Evolutionary conservation across 176 grass and related monocot genomes (phyloP), one percentile per base, ranked within the genome.

Genomic region (Pontederia paniculata): DNA sequence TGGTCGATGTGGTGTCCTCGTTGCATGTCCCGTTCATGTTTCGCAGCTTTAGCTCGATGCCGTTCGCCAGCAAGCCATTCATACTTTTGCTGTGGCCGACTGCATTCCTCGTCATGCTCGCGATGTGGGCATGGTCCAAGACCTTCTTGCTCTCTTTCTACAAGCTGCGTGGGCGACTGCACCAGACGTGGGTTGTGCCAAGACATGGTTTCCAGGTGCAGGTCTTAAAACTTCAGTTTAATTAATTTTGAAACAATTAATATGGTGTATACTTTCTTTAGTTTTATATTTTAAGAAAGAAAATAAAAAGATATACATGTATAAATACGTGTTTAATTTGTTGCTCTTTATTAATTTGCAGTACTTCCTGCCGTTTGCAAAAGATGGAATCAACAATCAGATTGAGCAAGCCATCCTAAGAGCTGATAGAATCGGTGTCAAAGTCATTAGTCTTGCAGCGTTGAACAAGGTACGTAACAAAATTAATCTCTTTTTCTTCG

Each of bases 371-470:
- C 91, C 91, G 9, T 87, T 75, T 12, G 82, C 77, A 10, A 90
- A 81, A 66, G 65, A 90, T 43, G 79, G 86, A 22, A 97, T 97
- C 58, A 97, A 97, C 71, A 41, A 73, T 0, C 83, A 90, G 63
- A 97, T 97, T 65, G 91, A 97, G 65, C 74, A 84, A 0, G 86
- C 83, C 43, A 90, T 97, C 20, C 74, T 88, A 0, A 78, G 91
- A 56, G 91, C 91, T 0, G 60, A 97, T 15, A 88, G 80, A 14
- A 74, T 90, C 71, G 86, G 91, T 8, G 77, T 81, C 55, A 88
- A 90, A 20, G 91, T 97, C 37, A 25, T 97, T 49, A 97, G 91
- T 77, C 91, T 97, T 1, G 91, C 91, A 1, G 91, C 91, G 49
- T 76, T 97, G 2, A 97, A 90, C 72, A 97, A 97, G 91, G 91